Evolutionary conservation across 192 early-diverging fungal genomes (phyloP).

Genomic region (Podila horticola): DNA sequence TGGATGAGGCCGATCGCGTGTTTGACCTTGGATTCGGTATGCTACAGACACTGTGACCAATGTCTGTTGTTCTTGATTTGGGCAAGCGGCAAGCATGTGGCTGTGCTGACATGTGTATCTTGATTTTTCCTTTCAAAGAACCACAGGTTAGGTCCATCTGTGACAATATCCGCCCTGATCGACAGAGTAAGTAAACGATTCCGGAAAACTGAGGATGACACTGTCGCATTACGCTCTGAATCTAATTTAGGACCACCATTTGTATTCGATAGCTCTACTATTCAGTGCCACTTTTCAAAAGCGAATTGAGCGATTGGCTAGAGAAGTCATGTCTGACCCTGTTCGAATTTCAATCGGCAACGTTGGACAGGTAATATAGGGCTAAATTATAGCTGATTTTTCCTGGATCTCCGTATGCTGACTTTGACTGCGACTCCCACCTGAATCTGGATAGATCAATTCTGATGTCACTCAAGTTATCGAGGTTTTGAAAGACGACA

Average conservation of each 20-base stretch:
- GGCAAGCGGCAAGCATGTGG: neutral
- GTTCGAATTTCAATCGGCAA: slow-evolving; percentile 79
- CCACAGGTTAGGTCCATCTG: slow-evolving; percentile 84
- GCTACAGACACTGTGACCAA: slow-evolving; percentile 56
- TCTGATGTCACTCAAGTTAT: slow-evolving; percentile 79
- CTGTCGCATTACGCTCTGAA: neutral
- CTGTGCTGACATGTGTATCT: neutral
- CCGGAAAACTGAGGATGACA: neutral
- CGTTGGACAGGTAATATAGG: slow-evolving; percentile 61
- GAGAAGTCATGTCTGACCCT: slow-evolving; percentile 76
- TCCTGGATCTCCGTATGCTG: neutral
- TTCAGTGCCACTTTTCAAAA: slow-evolving; percentile 87
- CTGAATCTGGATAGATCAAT: slow-evolving; percentile 59
- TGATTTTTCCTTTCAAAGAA: slow-evolving; percentile 47
- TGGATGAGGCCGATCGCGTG: slow-evolving; percentile 98
- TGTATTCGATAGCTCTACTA: slow-evolving; percentile 60
- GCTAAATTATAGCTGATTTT: neutral
- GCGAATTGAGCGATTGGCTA: slow-evolving; percentile 74
- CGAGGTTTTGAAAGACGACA: slow-evolving; percentile 70
- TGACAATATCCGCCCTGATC: slow-evolving; percentile 82
- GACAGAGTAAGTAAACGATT: slow-evolving; percentile 68
- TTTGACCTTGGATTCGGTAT: slow-evolving; percentile 94
- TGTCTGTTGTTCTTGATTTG: neutral
- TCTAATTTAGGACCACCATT: neutral
- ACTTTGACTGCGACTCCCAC: neutral